Conservation (phyloP, 2,329 filamentous ascomycete genomes). For the Fusarium robinianum region DNA sequence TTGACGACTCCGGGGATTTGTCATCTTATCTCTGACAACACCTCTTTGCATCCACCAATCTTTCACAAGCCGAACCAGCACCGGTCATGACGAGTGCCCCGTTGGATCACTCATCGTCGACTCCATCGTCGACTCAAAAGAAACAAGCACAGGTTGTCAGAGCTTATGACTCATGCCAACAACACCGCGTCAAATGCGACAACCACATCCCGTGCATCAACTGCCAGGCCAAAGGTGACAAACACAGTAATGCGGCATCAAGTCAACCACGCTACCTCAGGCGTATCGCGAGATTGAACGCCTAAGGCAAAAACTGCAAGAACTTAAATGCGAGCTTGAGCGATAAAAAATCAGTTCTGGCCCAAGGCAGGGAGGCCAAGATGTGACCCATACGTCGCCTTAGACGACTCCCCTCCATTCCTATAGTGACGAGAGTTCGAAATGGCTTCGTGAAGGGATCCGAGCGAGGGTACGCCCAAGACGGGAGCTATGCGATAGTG, state of each 20-base stretch:
- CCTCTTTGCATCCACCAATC: too few species aligned
- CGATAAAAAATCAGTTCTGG: too few species aligned
- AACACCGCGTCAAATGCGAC: constrained; percentile 15
- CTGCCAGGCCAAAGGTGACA: not conserved
- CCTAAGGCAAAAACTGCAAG: constrained; percentile 2
- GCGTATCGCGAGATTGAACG: constrained; percentile 11
- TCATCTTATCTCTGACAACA: too few species aligned
- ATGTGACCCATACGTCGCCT: not conserved
- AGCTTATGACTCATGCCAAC: constrained; percentile 12
- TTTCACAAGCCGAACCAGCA: too few species aligned
- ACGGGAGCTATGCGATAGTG: constrained; percentile 43
- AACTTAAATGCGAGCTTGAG: constrained; percentile 10
- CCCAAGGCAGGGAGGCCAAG: not conserved
- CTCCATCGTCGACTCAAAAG: too few species aligned
- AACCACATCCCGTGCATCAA: constrained; percentile 4
- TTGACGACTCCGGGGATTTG: not conserved
- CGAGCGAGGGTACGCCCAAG: not conserved
- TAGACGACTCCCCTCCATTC: not conserved
- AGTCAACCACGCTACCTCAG: constrained; percentile 1
- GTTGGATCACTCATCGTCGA: too few species aligned
- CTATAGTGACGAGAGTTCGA: not conserved
- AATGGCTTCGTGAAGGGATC: constrained; percentile 1
- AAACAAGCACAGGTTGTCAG: constrained; percentile 9
- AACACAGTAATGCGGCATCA: constrained; percentile 7
- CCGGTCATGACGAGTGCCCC: too few species aligned